A percentile compares a stretch with the other conserved stretches of the same genome.
Evolutionary conservation across 2,329 filamentous ascomycete genomes (phyloP).

Genomic region (Ceratocystis variospora): DNA sequence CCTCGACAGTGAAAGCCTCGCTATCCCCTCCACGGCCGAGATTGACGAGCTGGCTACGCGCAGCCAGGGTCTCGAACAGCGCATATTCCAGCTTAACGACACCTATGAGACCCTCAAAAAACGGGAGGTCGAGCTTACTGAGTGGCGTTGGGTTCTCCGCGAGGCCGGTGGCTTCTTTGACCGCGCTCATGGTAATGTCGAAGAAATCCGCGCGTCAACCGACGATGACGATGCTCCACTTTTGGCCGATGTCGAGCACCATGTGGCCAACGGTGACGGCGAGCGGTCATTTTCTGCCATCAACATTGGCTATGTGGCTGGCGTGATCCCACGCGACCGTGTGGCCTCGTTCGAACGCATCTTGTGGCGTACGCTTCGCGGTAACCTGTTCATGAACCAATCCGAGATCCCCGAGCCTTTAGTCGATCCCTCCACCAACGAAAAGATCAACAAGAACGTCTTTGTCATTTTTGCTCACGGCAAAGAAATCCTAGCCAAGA

Average conservation of each 20-base stretch:
- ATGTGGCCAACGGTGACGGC: constrained; percentile 44
- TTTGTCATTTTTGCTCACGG: constrained; percentile 99
- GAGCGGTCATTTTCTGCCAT: constrained; percentile 88
- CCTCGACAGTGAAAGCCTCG: constrained; percentile 75
- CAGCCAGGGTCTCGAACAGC: constrained; percentile 81
- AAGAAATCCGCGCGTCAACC: constrained; percentile 84
- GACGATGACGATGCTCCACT: constrained; percentile 88
- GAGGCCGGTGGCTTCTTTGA: constrained; percentile 98
- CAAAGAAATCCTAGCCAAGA: constrained; percentile 96
- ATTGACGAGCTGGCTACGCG: constrained; percentile 93
- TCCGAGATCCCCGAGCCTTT: constrained; percentile 92
- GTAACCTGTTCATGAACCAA: constrained; percentile 99
- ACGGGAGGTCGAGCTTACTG: constrained; percentile 87
- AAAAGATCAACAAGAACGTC: constrained; percentile 89
- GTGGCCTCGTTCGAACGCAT: constrained; percentile 95
- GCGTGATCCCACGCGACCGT: constrained; percentile 84
- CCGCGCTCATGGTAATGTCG: constrained; percentile 85
- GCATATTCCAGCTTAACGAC: constrained; percentile 82
- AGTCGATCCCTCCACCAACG: constrained; percentile 82
- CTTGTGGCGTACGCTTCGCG: constrained; percentile 89
- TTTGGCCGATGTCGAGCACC: constrained; percentile 81
- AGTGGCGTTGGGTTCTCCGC: constrained; percentile 95
- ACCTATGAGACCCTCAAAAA: constrained; percentile 98
- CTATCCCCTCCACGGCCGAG: constrained; percentile 78
- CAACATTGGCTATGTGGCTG: constrained; percentile 97